A percentile compares a stretch with the other conserved stretches of the same genome.
Conservation (phyloP, 345 rosid species). For the Euphorbia lathyris region DNA sequence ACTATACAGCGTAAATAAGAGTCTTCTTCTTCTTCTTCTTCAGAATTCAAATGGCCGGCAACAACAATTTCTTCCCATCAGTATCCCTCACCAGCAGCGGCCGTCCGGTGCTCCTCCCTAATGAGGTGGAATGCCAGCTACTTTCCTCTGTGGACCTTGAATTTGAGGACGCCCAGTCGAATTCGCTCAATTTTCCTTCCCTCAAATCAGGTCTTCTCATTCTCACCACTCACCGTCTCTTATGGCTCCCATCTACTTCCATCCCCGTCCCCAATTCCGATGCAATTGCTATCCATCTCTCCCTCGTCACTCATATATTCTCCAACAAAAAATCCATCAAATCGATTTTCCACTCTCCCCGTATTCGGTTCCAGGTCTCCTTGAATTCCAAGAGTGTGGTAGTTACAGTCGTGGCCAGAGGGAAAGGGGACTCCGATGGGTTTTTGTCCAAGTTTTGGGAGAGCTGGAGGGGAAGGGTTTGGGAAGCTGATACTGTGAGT, state of each 20-base stretch:
- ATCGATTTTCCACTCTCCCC: constrained; percentile 77
- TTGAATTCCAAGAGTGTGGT: constrained; percentile 45
- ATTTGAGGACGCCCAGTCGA: constrained; percentile 42
- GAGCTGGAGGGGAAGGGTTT: constrained; percentile 75
- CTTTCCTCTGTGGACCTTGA: constrained; percentile 78
- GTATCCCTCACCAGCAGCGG: constrained; percentile 63
- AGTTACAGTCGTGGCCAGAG: constrained; percentile 60
- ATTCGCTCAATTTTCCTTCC: constrained; percentile 32
- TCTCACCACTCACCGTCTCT: constrained; percentile 85
- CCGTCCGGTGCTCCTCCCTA: constrained; percentile 66
- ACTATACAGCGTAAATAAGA: neutral
- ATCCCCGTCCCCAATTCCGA: constrained; percentile 21
- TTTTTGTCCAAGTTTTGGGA: constrained; percentile 74
- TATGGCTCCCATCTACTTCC: constrained; percentile 65
- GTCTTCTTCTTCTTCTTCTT: neutral
- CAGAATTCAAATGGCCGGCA: constrained; percentile 5
- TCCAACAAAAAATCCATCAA: constrained; percentile 64
- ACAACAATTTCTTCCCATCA: constrained; percentile 23
- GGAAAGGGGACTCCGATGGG: constrained; percentile 79
- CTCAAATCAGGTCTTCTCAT: constrained; percentile 62
- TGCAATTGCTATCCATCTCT: constrained; percentile 46
- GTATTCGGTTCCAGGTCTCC: constrained; percentile 72
- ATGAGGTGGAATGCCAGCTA: constrained; percentile 70
- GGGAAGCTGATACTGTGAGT: constrained; percentile 50
- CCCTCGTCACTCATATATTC: constrained; percentile 49